These are phyloP conservation scores for Leccinum pellstonianum DNA, from an alignment of 768 basidiomycete genomes.

Conservation along the genomic window DNA sequence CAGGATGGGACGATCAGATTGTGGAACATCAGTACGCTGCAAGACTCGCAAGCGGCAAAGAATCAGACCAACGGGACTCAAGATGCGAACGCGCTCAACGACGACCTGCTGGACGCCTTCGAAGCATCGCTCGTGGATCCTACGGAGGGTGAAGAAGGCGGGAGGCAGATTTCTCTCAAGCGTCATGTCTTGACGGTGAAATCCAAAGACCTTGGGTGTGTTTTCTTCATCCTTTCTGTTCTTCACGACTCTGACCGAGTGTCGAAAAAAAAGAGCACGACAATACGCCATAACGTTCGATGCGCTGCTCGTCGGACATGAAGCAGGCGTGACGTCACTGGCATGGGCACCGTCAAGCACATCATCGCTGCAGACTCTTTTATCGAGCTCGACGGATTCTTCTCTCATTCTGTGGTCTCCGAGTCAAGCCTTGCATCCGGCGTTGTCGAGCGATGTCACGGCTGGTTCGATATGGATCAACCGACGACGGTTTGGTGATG, in stretches of 20 bases:
- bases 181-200: constrained; percentile 76
- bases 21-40: constrained; percentile 75
- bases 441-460: constrained; percentile 39
- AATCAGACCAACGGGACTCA: constrained; percentile 18
- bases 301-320: constrained; percentile 94
- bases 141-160: constrained; percentile 74
- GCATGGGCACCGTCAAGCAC: constrained; percentile 62
- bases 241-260: constrained; percentile 11
- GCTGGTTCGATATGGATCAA: constrained; percentile 80
- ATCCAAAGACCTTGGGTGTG: constrained; percentile 29
- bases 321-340: constrained; percentile 87
- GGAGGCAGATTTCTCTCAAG: constrained; percentile 85
- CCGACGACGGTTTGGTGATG: constrained; percentile 87
- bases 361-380: constrained; percentile 48
- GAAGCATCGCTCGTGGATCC: constrained; percentile 77
- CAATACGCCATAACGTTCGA: constrained; percentile 87
- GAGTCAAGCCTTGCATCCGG: constrained; percentile 44
- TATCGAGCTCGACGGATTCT: constrained; percentile 95
- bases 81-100: constrained; percentile 40
- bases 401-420: constrained; percentile 95
- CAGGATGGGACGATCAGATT: constrained; percentile 93
- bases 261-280: constrained; percentile 30
- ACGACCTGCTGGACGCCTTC: constrained; percentile 85
- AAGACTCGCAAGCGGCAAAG: constrained; percentile 10
- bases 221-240: constrained; percentile 21